phyloP scores from a whole-genome alignment of 1,284 basidiomycete species.

The Tylopilus sp. region DNA sequence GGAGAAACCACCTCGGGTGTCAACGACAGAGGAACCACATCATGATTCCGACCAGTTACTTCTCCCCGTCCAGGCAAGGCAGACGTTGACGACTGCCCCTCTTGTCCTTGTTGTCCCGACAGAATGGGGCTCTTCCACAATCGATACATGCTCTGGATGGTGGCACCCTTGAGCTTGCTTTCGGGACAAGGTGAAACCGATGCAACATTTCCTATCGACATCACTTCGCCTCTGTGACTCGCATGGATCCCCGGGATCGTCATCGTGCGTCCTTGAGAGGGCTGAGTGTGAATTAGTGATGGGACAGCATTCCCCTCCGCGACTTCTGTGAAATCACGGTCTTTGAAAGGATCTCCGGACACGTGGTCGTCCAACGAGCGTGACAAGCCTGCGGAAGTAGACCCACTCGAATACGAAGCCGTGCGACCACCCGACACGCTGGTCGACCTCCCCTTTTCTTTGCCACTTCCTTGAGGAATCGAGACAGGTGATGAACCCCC shows the following conservation, averaged over 20 bases:
- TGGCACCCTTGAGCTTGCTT: slow-evolving; percentile 42
- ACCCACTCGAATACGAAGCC: slow-evolving; percentile 20
- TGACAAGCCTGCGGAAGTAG: slow-evolving; percentile 32
- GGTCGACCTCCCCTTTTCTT: slow-evolving; percentile 28
- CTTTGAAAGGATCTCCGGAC: slow-evolving; percentile 24
- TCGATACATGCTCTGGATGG: slow-evolving; percentile 66
- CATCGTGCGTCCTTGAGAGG: slow-evolving; percentile 67
- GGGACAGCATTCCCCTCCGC: slow-evolving; percentile 22
- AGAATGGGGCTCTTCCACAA: slow-evolving; percentile 57
- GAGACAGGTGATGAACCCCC: slow-evolving; percentile 29
- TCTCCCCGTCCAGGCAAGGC: slow-evolving; percentile 15
- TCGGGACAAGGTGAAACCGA: slow-evolving; percentile 43
- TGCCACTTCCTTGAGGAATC: slow-evolving; percentile 29
- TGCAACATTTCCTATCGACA: slow-evolving; percentile 72
- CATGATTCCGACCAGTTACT: slow-evolving; percentile 31
- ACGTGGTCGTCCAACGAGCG: slow-evolving; percentile 30
- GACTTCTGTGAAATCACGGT: slow-evolving; percentile 30
- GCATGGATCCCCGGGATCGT: slow-evolving; percentile 78
- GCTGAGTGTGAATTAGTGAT: slow-evolving; percentile 65
- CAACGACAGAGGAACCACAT: slow-evolving; percentile 27
- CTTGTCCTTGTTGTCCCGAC: slow-evolving; percentile 28
- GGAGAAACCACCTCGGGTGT: slow-evolving; percentile 14
- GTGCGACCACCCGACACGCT: slow-evolving; percentile 29
- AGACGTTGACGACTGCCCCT: slow-evolving; percentile 23
- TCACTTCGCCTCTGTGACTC: slow-evolving; percentile 71